Evolutionary conservation across 768 basidiomycete genomes (phyloP).

Genomic region (Phallus indusiatus): DNA sequence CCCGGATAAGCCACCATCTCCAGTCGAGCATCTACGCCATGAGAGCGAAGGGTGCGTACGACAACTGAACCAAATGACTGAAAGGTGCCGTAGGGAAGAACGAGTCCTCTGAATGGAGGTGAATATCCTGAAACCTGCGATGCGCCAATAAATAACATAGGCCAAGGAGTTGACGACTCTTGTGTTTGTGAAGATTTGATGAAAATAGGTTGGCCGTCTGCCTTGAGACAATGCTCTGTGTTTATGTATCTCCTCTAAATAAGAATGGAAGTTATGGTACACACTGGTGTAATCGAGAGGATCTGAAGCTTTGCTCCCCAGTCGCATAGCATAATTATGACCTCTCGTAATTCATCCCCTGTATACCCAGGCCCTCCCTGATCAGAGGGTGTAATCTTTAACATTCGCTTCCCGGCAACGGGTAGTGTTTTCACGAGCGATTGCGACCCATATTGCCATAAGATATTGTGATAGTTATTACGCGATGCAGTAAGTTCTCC

Average conservation of each 20-base stretch:
- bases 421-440: not conserved
- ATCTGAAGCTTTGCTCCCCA: conserved; percentile 5
- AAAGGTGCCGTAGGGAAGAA: conserved; percentile 5
- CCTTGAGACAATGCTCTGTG: not conserved
- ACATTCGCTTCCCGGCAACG: not conserved
- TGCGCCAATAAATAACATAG: conserved; percentile 8
- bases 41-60: not conserved
- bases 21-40: not conserved
- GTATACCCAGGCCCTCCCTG: not conserved
- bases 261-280: not conserved
- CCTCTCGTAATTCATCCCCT: conserved; percentile 2
- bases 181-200: not conserved
- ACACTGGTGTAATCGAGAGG: conserved; percentile 2
- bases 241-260: not conserved
- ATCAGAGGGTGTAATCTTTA: conserved; percentile 4
- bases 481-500: conserved; percentile 1
- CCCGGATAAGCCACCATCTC: conserved; percentile 7
- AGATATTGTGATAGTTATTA: conserved; percentile 6
- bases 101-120: conserved; percentile 1
- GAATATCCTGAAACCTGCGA: conserved; percentile 8
- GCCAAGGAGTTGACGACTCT: not conserved
- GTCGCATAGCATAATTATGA: conserved; percentile 6
- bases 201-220: not conserved
- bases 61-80: conserved; percentile 5
- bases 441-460: conserved; percentile 6